These are phyloP conservation scores for Penicillium odoratum DNA, from an alignment of 495 filamentous ascomycete genomes.

Conservation along the genomic window DNA sequence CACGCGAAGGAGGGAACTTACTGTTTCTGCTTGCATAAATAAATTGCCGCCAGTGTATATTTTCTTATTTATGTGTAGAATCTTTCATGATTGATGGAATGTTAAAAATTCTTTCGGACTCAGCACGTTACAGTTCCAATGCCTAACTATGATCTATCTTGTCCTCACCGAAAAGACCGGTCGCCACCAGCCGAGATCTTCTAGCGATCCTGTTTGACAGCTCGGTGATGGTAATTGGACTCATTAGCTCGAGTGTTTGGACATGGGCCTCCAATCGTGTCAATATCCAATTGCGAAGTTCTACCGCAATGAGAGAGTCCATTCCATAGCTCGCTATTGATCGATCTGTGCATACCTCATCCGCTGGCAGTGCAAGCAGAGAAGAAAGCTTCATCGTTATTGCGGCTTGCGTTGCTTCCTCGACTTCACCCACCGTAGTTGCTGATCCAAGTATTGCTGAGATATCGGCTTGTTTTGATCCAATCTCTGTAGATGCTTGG, in stretches of 20 bases:
- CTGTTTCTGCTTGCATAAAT: slow-evolving; percentile 27
- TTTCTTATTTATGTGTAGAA: neutral
- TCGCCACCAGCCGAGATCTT: too few species aligned
- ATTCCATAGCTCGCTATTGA: slow-evolving; percentile 27
- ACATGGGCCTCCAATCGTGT: slow-evolving; percentile 36
- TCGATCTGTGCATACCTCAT: neutral
- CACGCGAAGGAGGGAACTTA: slow-evolving; percentile 14
- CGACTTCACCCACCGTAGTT: neutral
- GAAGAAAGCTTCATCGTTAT: neutral
- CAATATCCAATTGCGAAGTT: slow-evolving; percentile 52
- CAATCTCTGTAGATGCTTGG: too few species aligned
- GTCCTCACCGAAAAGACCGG: too few species aligned
- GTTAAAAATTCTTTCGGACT: too few species aligned
- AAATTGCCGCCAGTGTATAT: neutral
- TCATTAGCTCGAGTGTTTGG: slow-evolving; percentile 34
- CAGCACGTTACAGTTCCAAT: too few species aligned
- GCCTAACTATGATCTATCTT: too few species aligned
- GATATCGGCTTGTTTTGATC: too few species aligned
- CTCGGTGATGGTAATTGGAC: neutral
- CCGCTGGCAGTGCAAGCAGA: neutral
- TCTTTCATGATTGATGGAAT: too few species aligned
- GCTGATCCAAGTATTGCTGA: too few species aligned
- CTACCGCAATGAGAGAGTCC: slow-evolving; percentile 55
- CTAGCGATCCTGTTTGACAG: too few species aligned
- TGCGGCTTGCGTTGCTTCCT: neutral